Evolutionary conservation across 805 yeast genomes (phyloP).

Genomic region (Zygotorulaspora sp.): DNA sequence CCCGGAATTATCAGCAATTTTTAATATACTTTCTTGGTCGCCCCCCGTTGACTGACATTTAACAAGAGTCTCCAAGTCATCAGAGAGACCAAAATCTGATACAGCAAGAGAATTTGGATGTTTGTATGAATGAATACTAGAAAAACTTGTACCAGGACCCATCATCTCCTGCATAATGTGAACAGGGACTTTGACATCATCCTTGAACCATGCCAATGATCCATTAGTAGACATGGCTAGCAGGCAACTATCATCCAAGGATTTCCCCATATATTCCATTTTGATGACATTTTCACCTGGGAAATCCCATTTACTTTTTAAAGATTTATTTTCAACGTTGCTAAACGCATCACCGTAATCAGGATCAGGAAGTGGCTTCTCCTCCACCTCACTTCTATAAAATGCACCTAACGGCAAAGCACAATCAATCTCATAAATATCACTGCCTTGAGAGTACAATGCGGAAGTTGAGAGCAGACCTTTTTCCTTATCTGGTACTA

Average conservation of each 20-base stretch:
- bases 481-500: constrained; percentile 31
- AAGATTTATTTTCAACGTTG: constrained; percentile 35
- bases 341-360: constrained; percentile 70
- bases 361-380: constrained; percentile 39
- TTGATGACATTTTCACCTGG: constrained; percentile 32
- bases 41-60: constrained; percentile 30
- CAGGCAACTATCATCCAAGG: constrained; percentile 36
- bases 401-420: constrained; percentile 29
- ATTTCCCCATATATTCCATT: constrained; percentile 31
- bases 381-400: constrained; percentile 18
- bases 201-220: constrained; percentile 34
- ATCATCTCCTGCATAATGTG: constrained; percentile 33
- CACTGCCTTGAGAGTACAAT: constrained; percentile 32
- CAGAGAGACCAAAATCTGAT: constrained; percentile 31
- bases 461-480: constrained; percentile 26
- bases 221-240: constrained; percentile 33
- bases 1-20: constrained; percentile 32
- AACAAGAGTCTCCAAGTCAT: constrained; percentile 27
- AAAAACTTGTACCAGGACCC: constrained; percentile 32
- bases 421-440: constrained; percentile 31
- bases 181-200: constrained; percentile 30
- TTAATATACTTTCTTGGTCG: constrained; percentile 30
- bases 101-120: constrained; percentile 22
- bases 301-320: constrained; percentile 28
- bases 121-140: constrained; percentile 29